Evolutionary conservation across 225 moss, liverwort and hornwort genomes (phyloP), one percentile per base, ranked within the genome.

Genomic region (Straminergon stramineum): DNA sequence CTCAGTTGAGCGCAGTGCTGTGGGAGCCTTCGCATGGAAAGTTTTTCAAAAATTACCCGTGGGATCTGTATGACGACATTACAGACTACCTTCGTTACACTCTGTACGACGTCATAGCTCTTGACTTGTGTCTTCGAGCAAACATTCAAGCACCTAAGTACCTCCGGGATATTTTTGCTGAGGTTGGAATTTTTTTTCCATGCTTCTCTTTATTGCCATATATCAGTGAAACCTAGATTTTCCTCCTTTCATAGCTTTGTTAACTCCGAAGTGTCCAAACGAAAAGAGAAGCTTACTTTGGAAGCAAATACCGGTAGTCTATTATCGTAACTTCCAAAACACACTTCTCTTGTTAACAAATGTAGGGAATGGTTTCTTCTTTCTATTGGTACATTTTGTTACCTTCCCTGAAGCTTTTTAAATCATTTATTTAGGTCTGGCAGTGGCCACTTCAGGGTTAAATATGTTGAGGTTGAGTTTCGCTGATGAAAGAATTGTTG

Each of bases 21-120:
- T 98, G 97, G 97, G 98, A 98, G 90, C 97, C 98, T 84, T 95
- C 96, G 41, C 98, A 98, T 88, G 98, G 96, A 57, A 94, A 91
- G 73, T 98, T 98, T 85, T 96, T 95, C 85, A 95, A 83, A 63
- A 89, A 97, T 77, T 98, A 98, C 85, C 98, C 98, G 52, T 98
- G 98, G 98, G 94, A 98, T 62, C 87, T 97, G 52, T 97, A 97
- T 79, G 98, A 98, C 84, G 98, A 98, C 87, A 98, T 98, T 79
- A 97, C 98, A 61, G 98, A 98, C 88, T 98, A 95, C 87, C 94
- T 98, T 82, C 97, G 97, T 62, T 97, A 98, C 88, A 98, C 97
- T 66, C 82, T 98, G 73, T 98, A 98, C 81, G 97, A 98, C 91
- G 95, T 98, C n/a, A 98, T 98, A 79, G 98, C 98, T 76, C 91